Evolutionary conservation across 257 asterid genomes (phyloP), one percentile per base, ranked within the genome.

Genomic region (Gentiana straminea): DNA sequence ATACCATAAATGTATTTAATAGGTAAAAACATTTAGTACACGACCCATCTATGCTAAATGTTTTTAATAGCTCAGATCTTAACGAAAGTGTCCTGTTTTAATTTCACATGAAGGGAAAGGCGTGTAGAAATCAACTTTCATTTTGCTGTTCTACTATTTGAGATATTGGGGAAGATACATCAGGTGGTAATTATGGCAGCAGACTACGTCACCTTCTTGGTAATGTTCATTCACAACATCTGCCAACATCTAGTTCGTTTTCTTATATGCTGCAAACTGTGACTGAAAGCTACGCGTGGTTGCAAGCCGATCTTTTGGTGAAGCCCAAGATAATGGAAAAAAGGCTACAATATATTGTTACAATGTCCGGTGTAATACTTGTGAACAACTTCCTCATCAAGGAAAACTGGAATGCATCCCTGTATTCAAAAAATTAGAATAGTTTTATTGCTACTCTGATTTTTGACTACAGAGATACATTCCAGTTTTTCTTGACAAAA

Each of bases 51-150:
- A 24, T 24, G 24, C 24, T 24, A 24, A 24, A 24, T 24, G 24
- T 24, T 70, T 87, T 69, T n/a, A 87, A 68, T 47, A 87, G 73
- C 70, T 87, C 96, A 15, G 94, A 80, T 72, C 94, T 71, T 59
- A 89, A 87, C 1, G 96, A 94, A 64, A 87, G 64, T 15, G 96
- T 87, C 59, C 96, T 75, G 68, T 87, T 89, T 87, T 89, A 49
- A 87, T 84, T 65, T 87, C 94, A 8, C 94, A 84, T 60, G 96
- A 87, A 56, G 96, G 94, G 64, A 87, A 84, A 32, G 96, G 96
- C 4, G 96, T 87, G 73, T 87, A 87, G 93, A 78, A 87, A 87
- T 94, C 96, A 87, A 13, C 94, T 75, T 87, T 87, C 94, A 84
- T 84, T 55, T 71, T 68, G 58, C 44, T 70, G 64, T 87, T 87